phyloP scores from a whole-genome alignment of 768 basidiomycete genomes.

The Hysterangium stoloniferum region DNA sequence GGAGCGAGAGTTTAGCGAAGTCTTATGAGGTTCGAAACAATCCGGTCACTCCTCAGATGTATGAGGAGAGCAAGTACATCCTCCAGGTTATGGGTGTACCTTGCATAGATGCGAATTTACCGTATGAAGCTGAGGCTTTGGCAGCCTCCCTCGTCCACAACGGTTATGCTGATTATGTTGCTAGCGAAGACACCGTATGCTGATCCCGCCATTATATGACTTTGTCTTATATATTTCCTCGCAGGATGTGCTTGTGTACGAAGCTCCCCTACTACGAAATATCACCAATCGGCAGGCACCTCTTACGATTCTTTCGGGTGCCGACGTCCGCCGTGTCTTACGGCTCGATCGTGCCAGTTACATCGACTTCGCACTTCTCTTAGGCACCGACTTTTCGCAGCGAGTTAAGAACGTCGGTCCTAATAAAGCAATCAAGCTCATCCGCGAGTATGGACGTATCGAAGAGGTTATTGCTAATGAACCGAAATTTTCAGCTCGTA shows the following conservation, averaged over 20 bases:
- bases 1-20: constrained; percentile 49
- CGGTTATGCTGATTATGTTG: constrained; percentile 81
- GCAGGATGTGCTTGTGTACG: constrained; percentile 78
- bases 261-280: constrained; percentile 74
- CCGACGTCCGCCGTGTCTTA: constrained; percentile 50
- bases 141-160: constrained; percentile 68
- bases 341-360: constrained; percentile 49
- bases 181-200: constrained; percentile 82
- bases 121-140: constrained; percentile 80
- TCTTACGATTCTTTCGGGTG: constrained; percentile 55
- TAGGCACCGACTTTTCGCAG: constrained; percentile 87
- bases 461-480: constrained; percentile 53
- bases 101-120: constrained; percentile 56
- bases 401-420: constrained; percentile 83
- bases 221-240: constrained; percentile 10
- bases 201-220: neutral
- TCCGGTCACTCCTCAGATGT: constrained; percentile 57
- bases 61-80: constrained; percentile 61
- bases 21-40: constrained; percentile 60
- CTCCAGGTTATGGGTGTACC: constrained; percentile 77
- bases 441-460: constrained; percentile 63
- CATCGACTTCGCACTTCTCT: constrained; percentile 78
- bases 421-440: constrained; percentile 64
- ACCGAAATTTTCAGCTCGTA: constrained; percentile 43
- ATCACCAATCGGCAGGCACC: constrained; percentile 54